phyloP scores from a whole-genome alignment of 345 rosid species.

The Hibiscus trionum region DNA sequence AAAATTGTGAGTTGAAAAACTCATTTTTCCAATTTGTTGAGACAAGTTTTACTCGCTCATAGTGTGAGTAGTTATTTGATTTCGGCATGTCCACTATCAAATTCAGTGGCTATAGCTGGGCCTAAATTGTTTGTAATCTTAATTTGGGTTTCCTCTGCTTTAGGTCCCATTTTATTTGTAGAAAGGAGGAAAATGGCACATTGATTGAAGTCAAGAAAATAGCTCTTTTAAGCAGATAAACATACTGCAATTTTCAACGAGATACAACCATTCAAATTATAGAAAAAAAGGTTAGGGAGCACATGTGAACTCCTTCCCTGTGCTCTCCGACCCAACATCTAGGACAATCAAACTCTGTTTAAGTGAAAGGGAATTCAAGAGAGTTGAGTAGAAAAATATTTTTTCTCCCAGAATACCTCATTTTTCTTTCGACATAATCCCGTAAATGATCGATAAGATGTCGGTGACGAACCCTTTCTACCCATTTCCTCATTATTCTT shows the following conservation, averaged over 20 bases:
- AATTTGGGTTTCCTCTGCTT: background rate
- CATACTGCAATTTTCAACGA: constrained; percentile 5
- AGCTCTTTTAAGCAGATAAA: constrained; percentile 3
- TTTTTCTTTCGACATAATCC: background rate
- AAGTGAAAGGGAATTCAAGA: background rate
- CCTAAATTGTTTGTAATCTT: no score
- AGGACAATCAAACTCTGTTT: constrained; percentile 3
- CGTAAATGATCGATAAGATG: background rate
- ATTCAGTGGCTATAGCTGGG: background rate
- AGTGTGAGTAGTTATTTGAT: no score
- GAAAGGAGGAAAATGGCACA: background rate
- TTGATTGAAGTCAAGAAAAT: constrained; percentile 1
- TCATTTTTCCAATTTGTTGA: no score
- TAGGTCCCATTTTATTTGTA: background rate
- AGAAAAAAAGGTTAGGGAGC: background rate
- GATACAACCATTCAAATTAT: constrained; percentile 1
- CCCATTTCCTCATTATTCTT: constrained; percentile 6
- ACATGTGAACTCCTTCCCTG: constrained; percentile 2
- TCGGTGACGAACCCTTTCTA: constrained; percentile 4
- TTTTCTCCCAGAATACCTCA: background rate
- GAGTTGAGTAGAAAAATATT: constrained; percentile 2
- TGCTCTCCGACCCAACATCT: constrained; percentile 8
- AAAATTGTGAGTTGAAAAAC: no score
- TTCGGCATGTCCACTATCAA: background rate
- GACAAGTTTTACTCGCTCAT: no score